These are phyloP conservation scores for Metschnikowia similis DNA, from an alignment of 805 yeast species.

Conservation along the genomic window DNA sequence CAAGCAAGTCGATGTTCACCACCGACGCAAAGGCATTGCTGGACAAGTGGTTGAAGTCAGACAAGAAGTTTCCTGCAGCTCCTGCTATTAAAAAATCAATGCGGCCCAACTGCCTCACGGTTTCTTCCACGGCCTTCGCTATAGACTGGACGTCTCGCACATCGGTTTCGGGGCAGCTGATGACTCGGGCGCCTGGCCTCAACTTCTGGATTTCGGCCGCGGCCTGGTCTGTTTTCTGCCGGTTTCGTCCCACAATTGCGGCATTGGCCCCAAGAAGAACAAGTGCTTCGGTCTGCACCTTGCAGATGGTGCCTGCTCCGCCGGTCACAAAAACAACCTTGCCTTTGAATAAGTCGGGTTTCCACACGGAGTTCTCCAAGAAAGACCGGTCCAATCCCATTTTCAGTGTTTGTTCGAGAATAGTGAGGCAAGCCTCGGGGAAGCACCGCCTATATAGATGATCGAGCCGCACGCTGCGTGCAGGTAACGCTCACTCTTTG, in stretches of 20 bases:
- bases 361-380: constrained; percentile 21
- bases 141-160: constrained; percentile 23
- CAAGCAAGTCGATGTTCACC: constrained; percentile 36
- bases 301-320: constrained; percentile 28
- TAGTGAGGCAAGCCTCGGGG: not conserved
- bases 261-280: constrained; percentile 28
- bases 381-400: constrained; percentile 20
- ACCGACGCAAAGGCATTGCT: constrained; percentile 40
- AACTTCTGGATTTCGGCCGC: constrained; percentile 21
- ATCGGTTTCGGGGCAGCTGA: constrained; percentile 21
- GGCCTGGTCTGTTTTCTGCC: constrained; percentile 22
- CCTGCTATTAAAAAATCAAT: constrained; percentile 44
- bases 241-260: constrained; percentile 26
- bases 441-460: not conserved
- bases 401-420: not conserved
- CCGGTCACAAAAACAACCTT: constrained; percentile 31
- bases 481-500: constrained; percentile 5
- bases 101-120: constrained; percentile 33
- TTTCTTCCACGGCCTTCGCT: constrained; percentile 21
- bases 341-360: constrained; percentile 24
- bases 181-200: constrained; percentile 23
- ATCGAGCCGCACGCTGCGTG: not conserved
- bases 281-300: constrained; percentile 28
- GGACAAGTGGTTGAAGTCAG: constrained; percentile 42
- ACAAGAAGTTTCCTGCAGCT: constrained; percentile 41